Base-by-base conservation (phyloP, 2,329 filamentous ascomycete genomes). In the Colletotrichum acutatum region DNA sequence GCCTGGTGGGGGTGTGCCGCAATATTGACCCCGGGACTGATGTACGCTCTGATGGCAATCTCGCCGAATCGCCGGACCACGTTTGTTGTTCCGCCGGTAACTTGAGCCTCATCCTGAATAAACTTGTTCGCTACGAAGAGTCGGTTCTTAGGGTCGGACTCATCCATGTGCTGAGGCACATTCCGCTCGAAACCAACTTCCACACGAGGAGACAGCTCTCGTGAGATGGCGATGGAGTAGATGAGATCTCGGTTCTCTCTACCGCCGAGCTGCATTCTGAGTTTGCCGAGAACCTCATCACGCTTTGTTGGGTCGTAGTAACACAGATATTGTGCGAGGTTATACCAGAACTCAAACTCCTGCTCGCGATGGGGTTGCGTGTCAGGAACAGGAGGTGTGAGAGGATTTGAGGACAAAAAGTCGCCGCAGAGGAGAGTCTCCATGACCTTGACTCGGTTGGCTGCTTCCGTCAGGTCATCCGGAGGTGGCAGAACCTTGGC, bases 181-280 rank as follows among this genome's bases (percentile, higher is more conserved):
- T 87, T 85, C 72, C 84, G 88, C 75, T 88, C 88, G 37, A 89
- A 89, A 75, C 88, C 89, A 12, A 90, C 85, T 16, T 89, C 88
- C 78, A 88, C 90, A 58, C 91, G 89, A 37, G 91, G 90, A 58
- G 93, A 91, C 62, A 95, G 87, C 74, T 95, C 91, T 30, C 95
- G 91, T 19, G 93, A 91, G 68, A 97, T 90, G 9, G 94, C 94
- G 76, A 98, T 92, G 0, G 94, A 97, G 83, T 98, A 98, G 69
- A 98, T 90, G 22, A 98, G 92, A 80, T 98, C 95, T 66, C 95
- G 91, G 78, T 96, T 97, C 83, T 98, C 95, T 28, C 92, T 90
- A 60, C 93, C 93, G 76, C 95, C 93, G 14, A 98, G 87, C 26
- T 96, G 86, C 68, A 88, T 88, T 37, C 94, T 91, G 81, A 95